A percentile compares a stretch with the other conserved stretches of the same genome.
Conservation (phyloP, 192 early-diverging fungal genomes). For the Coemansia pectinata region DNA sequence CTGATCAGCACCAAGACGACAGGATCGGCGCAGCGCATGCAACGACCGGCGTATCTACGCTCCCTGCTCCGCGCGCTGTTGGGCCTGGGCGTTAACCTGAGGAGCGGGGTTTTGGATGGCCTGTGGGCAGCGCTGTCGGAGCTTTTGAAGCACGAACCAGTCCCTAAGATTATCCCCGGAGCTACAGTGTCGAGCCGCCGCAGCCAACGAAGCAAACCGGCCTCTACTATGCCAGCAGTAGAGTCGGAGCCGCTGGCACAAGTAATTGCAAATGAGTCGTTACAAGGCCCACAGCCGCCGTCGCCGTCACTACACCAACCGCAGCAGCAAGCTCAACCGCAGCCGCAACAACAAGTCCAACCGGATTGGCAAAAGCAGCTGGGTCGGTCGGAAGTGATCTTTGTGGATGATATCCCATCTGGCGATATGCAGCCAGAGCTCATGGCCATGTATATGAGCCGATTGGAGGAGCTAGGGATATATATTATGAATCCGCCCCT, state of each 20-base stretch:
- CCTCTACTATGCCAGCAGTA: not conserved
- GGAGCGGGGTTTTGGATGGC: slow-evolving; percentile 23
- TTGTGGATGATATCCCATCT: not conserved
- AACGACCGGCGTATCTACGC: slow-evolving; percentile 14
- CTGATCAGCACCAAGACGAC: not conserved
- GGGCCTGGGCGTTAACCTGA: slow-evolving; percentile 30
- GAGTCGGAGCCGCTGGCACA: not conserved
- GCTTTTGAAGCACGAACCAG: not conserved
- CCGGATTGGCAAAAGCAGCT: not conserved
- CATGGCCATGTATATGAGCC: slow-evolving; percentile 8
- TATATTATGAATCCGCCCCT: slow-evolving; percentile 23
- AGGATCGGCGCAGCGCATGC: not conserved
- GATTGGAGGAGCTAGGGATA: slow-evolving; percentile 23
- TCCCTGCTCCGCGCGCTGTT: slow-evolving; percentile 29
- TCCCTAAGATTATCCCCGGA: slow-evolving; percentile 3
- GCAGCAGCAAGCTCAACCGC: not conserved
- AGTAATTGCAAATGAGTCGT: not conserved
- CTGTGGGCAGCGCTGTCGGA: slow-evolving; percentile 33
- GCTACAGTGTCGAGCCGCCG: not conserved
- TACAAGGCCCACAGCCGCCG: not conserved
- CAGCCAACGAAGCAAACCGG: not conserved
- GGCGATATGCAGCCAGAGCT: not conserved
- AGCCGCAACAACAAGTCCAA: not conserved
- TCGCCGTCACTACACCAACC: not conserved
- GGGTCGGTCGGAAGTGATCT: not conserved